Evolutionary conservation across 73 alveolate genomes (phyloP).

Genomic region (Tetrahymena borealis): DNA sequence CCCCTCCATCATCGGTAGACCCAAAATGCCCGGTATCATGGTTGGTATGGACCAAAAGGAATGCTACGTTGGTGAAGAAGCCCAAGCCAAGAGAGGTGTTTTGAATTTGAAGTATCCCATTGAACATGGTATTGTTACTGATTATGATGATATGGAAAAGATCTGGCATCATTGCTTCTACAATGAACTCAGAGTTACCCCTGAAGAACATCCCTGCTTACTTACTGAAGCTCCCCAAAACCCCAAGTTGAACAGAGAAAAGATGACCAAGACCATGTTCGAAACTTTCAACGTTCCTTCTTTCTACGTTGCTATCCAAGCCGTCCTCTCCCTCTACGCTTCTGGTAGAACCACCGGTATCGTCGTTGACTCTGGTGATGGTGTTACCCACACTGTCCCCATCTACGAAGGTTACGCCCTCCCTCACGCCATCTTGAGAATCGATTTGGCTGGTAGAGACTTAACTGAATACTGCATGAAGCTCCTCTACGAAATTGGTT

Average conservation of each 20-base stretch:
- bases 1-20: constrained; percentile 98
- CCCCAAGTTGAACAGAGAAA: constrained; percentile 70
- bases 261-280: constrained; percentile 83
- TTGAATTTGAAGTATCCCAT: constrained; percentile 85
- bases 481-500: constrained; percentile 78
- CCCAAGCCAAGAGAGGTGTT: constrained; percentile 91
- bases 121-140: constrained; percentile 79
- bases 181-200: constrained; percentile 86
- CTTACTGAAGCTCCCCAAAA: constrained; percentile 84
- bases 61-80: constrained; percentile 96
- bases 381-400: constrained; percentile 97
- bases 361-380: constrained; percentile 97
- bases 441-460: constrained; percentile 91
- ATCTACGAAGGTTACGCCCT: constrained; percentile 93
- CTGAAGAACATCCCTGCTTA: constrained; percentile 82
- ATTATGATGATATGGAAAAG: constrained; percentile 92
- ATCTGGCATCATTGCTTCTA: constrained; percentile 94
- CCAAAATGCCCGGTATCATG: constrained; percentile 94
- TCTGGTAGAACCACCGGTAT: constrained; percentile 95
- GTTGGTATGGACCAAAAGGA: constrained; percentile 95
- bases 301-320: constrained; percentile 90
- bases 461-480: constrained; percentile 72
- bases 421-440: constrained; percentile 84
- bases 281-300: constrained; percentile 97
- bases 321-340: constrained; percentile 90